Evolutionary conservation across 768 basidiomycete species (phyloP).

Genomic region (Lentinus brumalis): DNA sequence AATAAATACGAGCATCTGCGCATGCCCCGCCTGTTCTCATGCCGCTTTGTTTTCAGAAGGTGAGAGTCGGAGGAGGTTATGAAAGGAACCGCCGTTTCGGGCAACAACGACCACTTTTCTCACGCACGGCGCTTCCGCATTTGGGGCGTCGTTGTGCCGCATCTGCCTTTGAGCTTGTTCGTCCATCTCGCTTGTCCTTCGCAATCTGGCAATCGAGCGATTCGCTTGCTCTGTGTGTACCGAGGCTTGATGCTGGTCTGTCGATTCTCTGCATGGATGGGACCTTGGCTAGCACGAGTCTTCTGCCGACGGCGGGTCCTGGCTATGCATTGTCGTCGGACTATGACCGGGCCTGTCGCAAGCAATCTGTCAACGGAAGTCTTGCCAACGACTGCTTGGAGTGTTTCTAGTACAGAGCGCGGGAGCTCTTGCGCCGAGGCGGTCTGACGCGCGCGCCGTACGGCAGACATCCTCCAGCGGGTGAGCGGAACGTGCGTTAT

Average conservation of each 20-base stretch:
- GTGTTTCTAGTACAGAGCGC: no score
- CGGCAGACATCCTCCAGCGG: no score
- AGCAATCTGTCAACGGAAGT: no score
- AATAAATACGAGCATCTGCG: neutral
- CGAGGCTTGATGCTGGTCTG: neutral
- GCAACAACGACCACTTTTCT: neutral
- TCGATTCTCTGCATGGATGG: neutral
- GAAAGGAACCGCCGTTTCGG: conserved; percentile 7
- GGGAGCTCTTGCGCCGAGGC: no score
- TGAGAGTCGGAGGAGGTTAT: neutral
- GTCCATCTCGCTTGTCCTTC: neutral
- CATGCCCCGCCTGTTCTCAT: neutral
- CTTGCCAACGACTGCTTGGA: no score
- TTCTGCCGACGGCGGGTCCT: no score
- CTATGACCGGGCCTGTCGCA: no score
- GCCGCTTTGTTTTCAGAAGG: conserved; percentile 5
- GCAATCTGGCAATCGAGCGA: conserved; percentile 1
- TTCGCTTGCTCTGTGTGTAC: conserved; percentile 6
- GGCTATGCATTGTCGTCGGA: no score
- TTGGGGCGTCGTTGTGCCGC: conserved; percentile 4
- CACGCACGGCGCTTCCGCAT: conserved; percentile 1
- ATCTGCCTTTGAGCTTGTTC: conserved; percentile 10
- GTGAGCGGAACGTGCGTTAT: no score
- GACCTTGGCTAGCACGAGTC: no score
- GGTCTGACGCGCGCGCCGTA: no score